These are phyloP conservation scores for Melaleuca alternifolia DNA, from an alignment of 345 rosid genomes.

Conservation along the genomic window DNA sequence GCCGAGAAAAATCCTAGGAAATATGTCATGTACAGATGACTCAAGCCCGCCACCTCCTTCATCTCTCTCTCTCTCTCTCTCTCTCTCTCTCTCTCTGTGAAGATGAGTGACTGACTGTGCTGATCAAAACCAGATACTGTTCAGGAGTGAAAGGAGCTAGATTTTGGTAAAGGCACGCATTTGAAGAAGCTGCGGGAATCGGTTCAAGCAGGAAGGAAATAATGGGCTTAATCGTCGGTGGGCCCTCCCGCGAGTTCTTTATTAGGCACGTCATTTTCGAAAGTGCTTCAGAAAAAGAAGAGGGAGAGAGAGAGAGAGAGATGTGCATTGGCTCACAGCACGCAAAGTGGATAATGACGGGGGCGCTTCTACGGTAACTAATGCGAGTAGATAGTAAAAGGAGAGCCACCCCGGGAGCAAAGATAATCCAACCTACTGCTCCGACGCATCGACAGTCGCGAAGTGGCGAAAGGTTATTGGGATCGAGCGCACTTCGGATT, in stretches of 20 bases:
- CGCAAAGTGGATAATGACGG: neutral
- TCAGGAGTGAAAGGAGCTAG: neutral
- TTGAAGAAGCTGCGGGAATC: neutral
- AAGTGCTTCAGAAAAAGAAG: neutral
- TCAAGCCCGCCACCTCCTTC: slow-evolving; percentile 8
- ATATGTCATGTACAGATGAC: slow-evolving; percentile 15
- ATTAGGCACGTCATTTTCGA: no score
- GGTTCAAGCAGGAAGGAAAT: neutral
- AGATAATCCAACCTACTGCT: neutral
- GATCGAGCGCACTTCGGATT: neutral
- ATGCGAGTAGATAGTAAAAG: neutral
- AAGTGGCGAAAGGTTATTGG: neutral
- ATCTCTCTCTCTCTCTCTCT: slow-evolving; percentile 1
- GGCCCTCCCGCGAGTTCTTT: neutral
- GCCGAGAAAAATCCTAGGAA: slow-evolving; percentile 18
- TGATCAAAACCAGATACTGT: neutral
- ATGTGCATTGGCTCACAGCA: neutral
- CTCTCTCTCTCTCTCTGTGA: neutral
- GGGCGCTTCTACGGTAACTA: neutral
- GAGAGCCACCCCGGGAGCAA: neutral
- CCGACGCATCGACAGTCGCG: neutral
- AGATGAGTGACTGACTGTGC: neutral
- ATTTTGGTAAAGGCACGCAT: neutral
- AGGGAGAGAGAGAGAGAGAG: neutral
- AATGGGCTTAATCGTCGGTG: neutral